These are phyloP conservation scores for Macrophomina pseudophaseolina DNA, from an alignment of 2,329 filamentous ascomycete species.

Conservation along the genomic window DNA sequence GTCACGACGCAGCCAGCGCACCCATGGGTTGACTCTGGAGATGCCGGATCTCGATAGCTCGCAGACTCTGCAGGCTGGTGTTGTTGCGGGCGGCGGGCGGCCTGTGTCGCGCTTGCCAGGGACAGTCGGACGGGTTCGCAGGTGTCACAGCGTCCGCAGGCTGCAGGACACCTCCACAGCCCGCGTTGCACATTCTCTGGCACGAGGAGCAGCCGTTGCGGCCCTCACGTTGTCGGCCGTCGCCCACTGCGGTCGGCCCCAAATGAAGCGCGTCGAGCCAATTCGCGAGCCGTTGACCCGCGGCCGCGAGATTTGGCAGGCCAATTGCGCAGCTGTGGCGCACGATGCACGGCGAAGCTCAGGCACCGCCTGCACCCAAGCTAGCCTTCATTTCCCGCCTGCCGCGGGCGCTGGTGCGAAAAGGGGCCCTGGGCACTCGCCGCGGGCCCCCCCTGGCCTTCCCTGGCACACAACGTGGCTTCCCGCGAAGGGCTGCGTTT, in stretches of 20 bases:
- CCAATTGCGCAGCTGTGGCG: constrained; percentile 11
- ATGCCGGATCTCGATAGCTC: constrained; percentile 5
- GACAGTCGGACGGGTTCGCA: neutral
- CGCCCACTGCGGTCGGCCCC: neutral
- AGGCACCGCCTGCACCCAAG: constrained; percentile 11
- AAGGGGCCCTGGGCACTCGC: constrained; percentile 6
- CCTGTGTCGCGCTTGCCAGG: constrained; percentile 5
- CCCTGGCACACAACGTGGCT: constrained; percentile 26
- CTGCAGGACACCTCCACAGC: neutral
- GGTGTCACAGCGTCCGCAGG: neutral
- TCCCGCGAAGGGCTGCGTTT: constrained; percentile 23
- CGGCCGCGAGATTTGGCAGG: constrained; percentile 16
- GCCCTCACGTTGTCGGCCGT: neutral
- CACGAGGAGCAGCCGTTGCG: constrained; percentile 19
- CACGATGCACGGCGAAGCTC: constrained; percentile 19
- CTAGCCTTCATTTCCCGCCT: constrained; percentile 25
- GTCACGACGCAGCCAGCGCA: neutral
- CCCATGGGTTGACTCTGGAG: neutral
- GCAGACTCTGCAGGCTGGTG: neutral
- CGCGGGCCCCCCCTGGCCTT: neutral
- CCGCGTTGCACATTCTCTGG: constrained; percentile 9
- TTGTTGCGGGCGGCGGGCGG: constrained; percentile 2
- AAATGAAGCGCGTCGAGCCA: neutral
- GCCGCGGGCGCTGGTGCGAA: constrained; percentile 16
- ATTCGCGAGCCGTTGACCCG: constrained; percentile 12